A percentile compares a stretch with the other conserved stretches of the same genome.
phyloP scores from a whole-genome alignment of 164 flowering plant species.

The grape (Vitis vinifera) region ASM3070453v1 NC_081822.1:7521001-7521500 shows the following conservation, averaged over 20 bases:
- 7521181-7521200: conserved; percentile 65
- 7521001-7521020: conserved; percentile 71
- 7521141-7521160: neutral
- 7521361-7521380: conserved; percentile 92
- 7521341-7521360: conserved; percentile 96
- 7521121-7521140: neutral
- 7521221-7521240: conserved; percentile 6
- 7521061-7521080: conserved; percentile 73
- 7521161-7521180: conserved; percentile 50
- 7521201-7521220: conserved; percentile 85
- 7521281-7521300: conserved; percentile 26
- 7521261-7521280: neutral
- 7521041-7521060: conserved; percentile 80
- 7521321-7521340: conserved; percentile 91
- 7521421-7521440: neutral
- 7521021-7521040: conserved; percentile 80
- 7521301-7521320: conserved; percentile 93
- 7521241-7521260: neutral
- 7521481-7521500: no score
- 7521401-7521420: conserved; percentile 16
- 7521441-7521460: no score
- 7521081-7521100: conserved; percentile 54
- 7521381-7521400: conserved; percentile 94
- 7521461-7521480: no score
- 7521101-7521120: conserved; percentile 23